These are phyloP conservation scores for Mimosa bimucronata DNA, from an alignment of 306 rosid species.

Conservation along the genomic window DNA sequence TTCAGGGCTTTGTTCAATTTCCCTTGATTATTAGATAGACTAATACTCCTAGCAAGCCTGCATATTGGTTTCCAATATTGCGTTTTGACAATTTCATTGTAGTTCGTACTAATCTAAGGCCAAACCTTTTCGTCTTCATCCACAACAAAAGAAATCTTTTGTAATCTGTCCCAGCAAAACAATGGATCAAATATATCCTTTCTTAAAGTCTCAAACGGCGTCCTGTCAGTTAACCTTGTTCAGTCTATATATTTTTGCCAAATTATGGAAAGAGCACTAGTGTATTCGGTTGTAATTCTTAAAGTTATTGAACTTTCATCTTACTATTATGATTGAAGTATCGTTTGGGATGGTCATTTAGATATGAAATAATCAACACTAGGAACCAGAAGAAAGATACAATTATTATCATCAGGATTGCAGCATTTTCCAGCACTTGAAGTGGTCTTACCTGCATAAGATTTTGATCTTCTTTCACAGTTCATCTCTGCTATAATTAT, in stretches of 20 bases:
- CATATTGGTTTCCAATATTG: not conserved
- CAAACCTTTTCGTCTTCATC: not conserved
- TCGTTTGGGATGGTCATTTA: not conserved
- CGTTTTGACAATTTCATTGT: not conserved
- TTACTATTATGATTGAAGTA: not conserved
- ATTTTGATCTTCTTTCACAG: not conserved
- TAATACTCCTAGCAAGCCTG: not conserved
- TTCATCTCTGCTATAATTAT: conserved; percentile 2
- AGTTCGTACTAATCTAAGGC: not conserved
- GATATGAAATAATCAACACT: not conserved
- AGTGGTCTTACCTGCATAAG: not conserved
- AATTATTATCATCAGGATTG: not conserved
- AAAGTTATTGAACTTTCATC: not conserved
- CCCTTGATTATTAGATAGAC: conserved; percentile 9
- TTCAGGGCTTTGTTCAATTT: not conserved
- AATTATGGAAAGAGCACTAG: not conserved
- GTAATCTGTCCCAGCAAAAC: not conserved
- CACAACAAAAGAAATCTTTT: not conserved
- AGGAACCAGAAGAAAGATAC: not conserved
- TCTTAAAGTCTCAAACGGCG: not conserved
- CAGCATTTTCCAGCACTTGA: not conserved
- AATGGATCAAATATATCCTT: not conserved
- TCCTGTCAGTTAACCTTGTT: not conserved
- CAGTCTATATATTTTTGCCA: not conserved
- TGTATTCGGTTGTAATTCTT: not conserved